Base-by-base conservation (phyloP, 2,329 filamentous ascomycete genomes). In the Macrophomina pseudophaseolina region DNA sequence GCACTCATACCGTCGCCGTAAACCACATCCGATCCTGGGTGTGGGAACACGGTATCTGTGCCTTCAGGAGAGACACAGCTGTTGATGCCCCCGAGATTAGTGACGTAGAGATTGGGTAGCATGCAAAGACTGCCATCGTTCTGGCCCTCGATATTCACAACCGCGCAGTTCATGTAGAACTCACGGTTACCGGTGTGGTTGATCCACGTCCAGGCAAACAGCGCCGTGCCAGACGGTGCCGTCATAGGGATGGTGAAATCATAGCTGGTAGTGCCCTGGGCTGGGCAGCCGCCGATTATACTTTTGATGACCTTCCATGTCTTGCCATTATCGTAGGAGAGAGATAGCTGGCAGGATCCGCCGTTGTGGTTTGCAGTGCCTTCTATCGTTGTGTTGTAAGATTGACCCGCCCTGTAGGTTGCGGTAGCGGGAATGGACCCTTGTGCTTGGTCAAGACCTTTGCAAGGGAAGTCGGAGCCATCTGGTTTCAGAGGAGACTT, bases 131-230 rank as follows among this genome's bases (percentile, higher is more conserved):
- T 52, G 18, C 46, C 46, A n/a, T 44, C 40, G 42, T n/a, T 35
- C 23, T 30, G 33, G 23, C 75, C 75, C 2, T 79, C 74, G 42
- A 93, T 88, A 69, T 85, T 87, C 71, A 94, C 85, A 62, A 86
- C 83, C 7, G 91, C 91, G 74, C 92, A 95, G 80, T 93, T 92
- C 90, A 93, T 93, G 85, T 95, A 95, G 86, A 91, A 91, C 77
- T 94, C 91, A 56, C 91, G 86, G 80, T 93, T 93, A 32, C 91
- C 91, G 48, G 90, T 79, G 70, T 88, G 82, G 82, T 93, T 93
- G 80, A 91, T 90, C 80, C 80, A 82, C 14, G 87, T 88, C 92
- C 92, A 94, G 44, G 88, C 87, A 60, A 94, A 85, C 52, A 94
- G 76, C 66, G 87, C 90, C 40, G 88, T 73, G 3, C 85, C 78